Percentiles rank a stretch among this genome's conserved stretches.
Evolutionary conservation across 75 land plant species (phyloP).

Genomic region (Picea glauca): DNA sequence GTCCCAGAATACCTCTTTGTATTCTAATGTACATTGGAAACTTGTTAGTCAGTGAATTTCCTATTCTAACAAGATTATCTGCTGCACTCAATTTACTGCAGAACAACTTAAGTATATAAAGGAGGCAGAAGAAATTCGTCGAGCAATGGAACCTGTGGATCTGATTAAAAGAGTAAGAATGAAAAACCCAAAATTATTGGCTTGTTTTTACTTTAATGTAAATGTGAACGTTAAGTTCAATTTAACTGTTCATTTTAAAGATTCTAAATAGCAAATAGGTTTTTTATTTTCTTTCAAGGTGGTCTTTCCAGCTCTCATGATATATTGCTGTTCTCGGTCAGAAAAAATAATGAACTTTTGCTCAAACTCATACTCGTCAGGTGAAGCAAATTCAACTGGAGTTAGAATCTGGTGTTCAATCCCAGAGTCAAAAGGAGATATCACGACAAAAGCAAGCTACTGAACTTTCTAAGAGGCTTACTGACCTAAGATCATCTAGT

Average conservation of each 20-base stretch:
- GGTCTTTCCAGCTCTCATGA: no score
- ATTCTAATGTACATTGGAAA: no score
- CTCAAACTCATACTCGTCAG: constrained; percentile 16
- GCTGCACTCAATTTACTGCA: background rate
- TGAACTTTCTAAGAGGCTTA: constrained; percentile 58
- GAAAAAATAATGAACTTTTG: background rate
- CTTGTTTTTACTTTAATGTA: background rate
- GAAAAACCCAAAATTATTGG: background rate
- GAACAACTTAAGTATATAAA: constrained; percentile 16
- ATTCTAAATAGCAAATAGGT: no score
- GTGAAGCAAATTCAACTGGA: constrained; percentile 48
- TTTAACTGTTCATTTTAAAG: no score
- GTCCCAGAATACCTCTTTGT: no score
- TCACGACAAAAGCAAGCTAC: constrained; percentile 41
- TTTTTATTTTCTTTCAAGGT: no score
- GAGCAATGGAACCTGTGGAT: constrained; percentile 48
- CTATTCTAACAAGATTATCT: no score
- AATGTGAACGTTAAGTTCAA: background rate
- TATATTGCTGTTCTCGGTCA: background rate
- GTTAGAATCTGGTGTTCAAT: constrained; percentile 18
- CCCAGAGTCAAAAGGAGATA: constrained; percentile 17
- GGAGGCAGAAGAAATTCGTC: constrained; percentile 48
- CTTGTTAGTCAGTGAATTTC: no score
- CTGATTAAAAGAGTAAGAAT: constrained; percentile 55
- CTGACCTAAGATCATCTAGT: constrained; percentile 30